Base-by-base conservation (phyloP, 768 basidiomycete genomes). In the Grammothele lineata region DNA sequence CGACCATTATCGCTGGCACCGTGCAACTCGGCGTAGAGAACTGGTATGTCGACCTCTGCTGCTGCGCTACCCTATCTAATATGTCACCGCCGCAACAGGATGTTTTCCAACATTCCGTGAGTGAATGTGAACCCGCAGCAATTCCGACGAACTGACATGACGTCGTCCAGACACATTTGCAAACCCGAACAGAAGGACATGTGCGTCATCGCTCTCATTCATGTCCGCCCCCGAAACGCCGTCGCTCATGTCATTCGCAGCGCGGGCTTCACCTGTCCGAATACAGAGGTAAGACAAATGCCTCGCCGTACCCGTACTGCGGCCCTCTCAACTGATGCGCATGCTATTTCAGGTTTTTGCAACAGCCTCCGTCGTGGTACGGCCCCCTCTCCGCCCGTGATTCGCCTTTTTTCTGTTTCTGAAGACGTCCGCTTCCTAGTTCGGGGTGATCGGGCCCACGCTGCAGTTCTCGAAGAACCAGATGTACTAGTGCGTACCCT, bases 391-490 rank as follows among this genome's bases (percentile, higher is more conserved):
- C n/a, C 24, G 17, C n/a, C 27, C 8, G 10, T 10, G 32, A 30
- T 11, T 4, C 27, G 41, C 41, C 38, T 34, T 48, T 47, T 15
- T 21, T 30, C 27, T 30, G 27, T 7, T 30, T n/a, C n/a, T n/a
- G n/a, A n/a, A n/a, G n/a, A n/a, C n/a, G n/a, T n/a, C n/a, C 6
- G 8, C 42, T 41, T 40, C 48, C 24, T 48, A 36, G 43, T 76
- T 78, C 80, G 86, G 86, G 19, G 77, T 83, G 15, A 78, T 89
- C 43, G 87, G 87, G 1, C 87, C 87, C 15, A 66, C 56, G 25
- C 57, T 70, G 17, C 73, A 76, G 55, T 87, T 85, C 60, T 77
- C 76, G 0, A 61, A 68, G 26, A 77, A 74, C 8, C 72, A 75
- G 48, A 62, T 78, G 17, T 87, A 87, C 60, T 78, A 75, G 83